Percentiles rank a stretch among this genome's conserved stretches.
Conservation (phyloP, 2,329 filamentous ascomycete species). For the Monilinia aucupariae region DNA sequence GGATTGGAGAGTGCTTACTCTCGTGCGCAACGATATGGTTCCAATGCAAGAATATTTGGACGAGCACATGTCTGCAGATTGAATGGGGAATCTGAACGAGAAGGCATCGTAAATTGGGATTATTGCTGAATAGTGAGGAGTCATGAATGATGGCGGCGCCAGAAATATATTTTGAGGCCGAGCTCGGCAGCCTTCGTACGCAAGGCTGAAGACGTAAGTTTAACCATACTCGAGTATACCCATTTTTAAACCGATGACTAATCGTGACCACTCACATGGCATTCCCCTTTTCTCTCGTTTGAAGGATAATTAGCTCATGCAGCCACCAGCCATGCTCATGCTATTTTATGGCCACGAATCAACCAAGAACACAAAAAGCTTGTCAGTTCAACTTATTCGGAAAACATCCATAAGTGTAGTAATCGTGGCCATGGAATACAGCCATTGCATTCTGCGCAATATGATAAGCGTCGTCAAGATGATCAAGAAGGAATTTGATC, state of each 20-base stretch:
- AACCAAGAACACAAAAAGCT: background rate
- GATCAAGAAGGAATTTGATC: no score
- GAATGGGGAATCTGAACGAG: slow-evolving; percentile 51
- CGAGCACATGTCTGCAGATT: slow-evolving; percentile 69
- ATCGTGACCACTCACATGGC: background rate
- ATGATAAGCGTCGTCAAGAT: no score
- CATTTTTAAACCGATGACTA: background rate
- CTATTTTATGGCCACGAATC: background rate
- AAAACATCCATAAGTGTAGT: background rate
- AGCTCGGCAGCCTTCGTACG: slow-evolving; percentile 10
- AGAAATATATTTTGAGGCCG: slow-evolving; percentile 16
- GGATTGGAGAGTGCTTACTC: slow-evolving; percentile 52
- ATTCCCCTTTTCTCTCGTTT: slow-evolving; percentile 6
- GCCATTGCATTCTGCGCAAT: no score
- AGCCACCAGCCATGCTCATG: background rate
- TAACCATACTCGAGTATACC: background rate
- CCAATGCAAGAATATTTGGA: slow-evolving; percentile 68
- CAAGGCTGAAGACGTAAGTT: slow-evolving; percentile 5
- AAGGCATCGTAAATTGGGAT: slow-evolving; percentile 26
- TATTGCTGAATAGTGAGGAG: slow-evolving; percentile 5
- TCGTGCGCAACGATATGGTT: slow-evolving; percentile 76
- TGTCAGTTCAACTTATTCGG: background rate
- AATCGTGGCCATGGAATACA: background rate
- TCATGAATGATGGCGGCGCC: background rate
- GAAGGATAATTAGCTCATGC: background rate